Evolutionary conservation across 345 rosid species (phyloP).

Genomic region (Brassica incana): DNA sequence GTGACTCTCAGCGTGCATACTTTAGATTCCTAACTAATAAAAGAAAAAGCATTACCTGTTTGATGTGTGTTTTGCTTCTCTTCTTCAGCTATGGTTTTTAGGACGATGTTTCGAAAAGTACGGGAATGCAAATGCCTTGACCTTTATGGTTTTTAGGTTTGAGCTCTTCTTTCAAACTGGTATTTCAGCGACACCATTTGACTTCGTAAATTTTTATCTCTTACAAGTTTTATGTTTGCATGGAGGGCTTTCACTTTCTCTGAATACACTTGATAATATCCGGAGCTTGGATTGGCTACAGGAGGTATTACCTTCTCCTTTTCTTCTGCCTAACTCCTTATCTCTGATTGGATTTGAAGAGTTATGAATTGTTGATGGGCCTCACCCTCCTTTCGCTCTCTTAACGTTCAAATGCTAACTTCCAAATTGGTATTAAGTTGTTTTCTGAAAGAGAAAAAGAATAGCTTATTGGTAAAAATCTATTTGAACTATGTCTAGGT

Average conservation of each 20-base stretch:
- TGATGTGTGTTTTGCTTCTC: constrained; percentile 5
- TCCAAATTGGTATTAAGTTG: not conserved
- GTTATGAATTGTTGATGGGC: not conserved
- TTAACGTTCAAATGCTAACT: not conserved
- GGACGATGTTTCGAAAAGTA: constrained; percentile 43
- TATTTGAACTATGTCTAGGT: constrained; percentile 47
- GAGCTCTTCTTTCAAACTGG: constrained; percentile 13
- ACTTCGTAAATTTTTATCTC: constrained; percentile 3
- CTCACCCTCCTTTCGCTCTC: not conserved
- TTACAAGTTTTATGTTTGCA: constrained; percentile 71
- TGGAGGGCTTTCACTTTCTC: constrained; percentile 84
- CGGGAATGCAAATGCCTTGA: constrained; percentile 86
- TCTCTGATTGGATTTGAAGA: not conserved
- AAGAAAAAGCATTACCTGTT: not conserved
- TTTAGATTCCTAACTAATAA: not conserved
- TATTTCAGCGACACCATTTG: not conserved
- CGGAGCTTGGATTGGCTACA: constrained; percentile 81
- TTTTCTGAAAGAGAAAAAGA: not conserved
- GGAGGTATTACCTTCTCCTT: constrained; percentile 48
- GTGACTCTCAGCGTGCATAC: not conserved
- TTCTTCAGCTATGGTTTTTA: constrained; percentile 40
- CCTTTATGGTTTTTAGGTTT: constrained; percentile 87
- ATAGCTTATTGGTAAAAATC: not conserved
- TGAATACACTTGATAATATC: constrained; percentile 78
- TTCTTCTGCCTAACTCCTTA: not conserved